A percentile compares a stretch with the other conserved stretches of the same genome.
Evolutionary conservation across 768 basidiomycete species (phyloP).

Genomic region (Lentinula lateritia): DNA sequence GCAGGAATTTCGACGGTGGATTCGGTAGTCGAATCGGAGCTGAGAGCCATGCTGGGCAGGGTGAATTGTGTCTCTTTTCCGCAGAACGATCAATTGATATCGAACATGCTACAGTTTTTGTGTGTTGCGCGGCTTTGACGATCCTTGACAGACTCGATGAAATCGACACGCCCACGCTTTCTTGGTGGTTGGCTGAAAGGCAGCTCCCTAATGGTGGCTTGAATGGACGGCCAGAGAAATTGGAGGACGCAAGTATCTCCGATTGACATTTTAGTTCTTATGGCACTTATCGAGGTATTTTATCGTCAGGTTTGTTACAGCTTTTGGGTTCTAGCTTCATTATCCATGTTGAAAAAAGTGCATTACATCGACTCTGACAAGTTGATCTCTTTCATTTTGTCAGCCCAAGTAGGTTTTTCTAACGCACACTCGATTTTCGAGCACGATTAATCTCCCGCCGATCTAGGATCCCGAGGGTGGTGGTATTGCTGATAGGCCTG

Average conservation of each 20-base stretch:
- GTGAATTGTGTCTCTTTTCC: constrained; percentile 31
- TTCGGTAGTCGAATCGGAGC: constrained; percentile 83
- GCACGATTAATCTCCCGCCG: background rate
- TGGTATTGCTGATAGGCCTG: constrained; percentile 91
- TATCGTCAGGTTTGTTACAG: constrained; percentile 97
- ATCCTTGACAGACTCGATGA: constrained; percentile 81
- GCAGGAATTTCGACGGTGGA: constrained; percentile 94
- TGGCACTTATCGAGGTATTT: background rate
- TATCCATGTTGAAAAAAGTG: constrained; percentile 79
- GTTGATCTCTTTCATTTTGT: constrained; percentile 76
- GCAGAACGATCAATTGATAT: background rate
- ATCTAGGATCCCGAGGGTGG: constrained; percentile 81
- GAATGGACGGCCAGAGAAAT: constrained; percentile 96
- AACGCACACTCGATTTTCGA: background rate
- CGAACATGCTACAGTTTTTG: constrained; percentile 61
- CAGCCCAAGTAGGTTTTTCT: constrained; percentile 60
- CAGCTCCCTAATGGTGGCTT: constrained; percentile 92
- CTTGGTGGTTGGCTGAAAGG: constrained; percentile 92
- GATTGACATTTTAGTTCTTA: background rate
- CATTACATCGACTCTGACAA: constrained; percentile 86
- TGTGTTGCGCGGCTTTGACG: constrained; percentile 82
- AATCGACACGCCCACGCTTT: constrained; percentile 74
- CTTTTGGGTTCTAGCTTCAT: constrained; percentile 89
- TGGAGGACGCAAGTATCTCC: constrained; percentile 74
- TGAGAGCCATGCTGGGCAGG: constrained; percentile 91